These are phyloP conservation scores for Eucalyptus sp. DNA, from an alignment of 345 rosid genomes.

Conservation along the genomic window DNA sequence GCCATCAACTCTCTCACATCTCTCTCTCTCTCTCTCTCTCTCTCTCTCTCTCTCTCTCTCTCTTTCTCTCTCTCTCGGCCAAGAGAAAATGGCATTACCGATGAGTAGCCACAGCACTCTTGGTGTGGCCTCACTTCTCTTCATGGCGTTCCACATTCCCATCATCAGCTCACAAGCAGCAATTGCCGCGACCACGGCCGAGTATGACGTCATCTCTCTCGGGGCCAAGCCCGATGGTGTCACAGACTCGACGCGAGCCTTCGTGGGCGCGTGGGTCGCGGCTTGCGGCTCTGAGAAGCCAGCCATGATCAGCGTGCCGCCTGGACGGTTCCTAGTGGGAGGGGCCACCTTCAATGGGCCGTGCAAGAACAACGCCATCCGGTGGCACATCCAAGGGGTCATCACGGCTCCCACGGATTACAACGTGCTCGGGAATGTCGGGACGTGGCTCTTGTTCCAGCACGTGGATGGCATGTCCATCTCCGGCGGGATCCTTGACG, in stretches of 20 bases:
- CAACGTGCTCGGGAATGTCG: background rate
- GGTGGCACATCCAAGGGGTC: slow-evolving; percentile 11
- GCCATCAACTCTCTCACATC: background rate
- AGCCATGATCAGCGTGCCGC: slow-evolving; percentile 41
- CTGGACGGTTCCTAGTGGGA: slow-evolving; percentile 13
- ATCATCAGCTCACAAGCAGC: background rate
- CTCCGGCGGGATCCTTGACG: slow-evolving; percentile 20
- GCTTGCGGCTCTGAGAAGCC: slow-evolving; percentile 51
- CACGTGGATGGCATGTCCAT: slow-evolving; percentile 11
- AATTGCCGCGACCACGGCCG: background rate
- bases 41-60: background rate
- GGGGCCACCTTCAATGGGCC: slow-evolving; percentile 7
- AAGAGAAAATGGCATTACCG: background rate
- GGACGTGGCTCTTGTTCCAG: slow-evolving; percentile 11
- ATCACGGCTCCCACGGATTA: slow-evolving; percentile 18
- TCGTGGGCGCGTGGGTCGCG: slow-evolving; percentile 35
- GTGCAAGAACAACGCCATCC: slow-evolving; percentile 11
- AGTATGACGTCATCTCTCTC: background rate
- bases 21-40: background rate
- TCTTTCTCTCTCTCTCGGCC: background rate
- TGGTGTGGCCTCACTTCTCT: background rate
- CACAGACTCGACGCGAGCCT: slow-evolving; percentile 48
- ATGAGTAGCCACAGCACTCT: background rate
- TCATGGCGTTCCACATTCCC: background rate
- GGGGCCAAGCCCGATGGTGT: slow-evolving; percentile 45